These are phyloP conservation scores for Xeromyces bisporus DNA, from an alignment of 495 filamentous ascomycete species.

Conservation along the genomic window DNA sequence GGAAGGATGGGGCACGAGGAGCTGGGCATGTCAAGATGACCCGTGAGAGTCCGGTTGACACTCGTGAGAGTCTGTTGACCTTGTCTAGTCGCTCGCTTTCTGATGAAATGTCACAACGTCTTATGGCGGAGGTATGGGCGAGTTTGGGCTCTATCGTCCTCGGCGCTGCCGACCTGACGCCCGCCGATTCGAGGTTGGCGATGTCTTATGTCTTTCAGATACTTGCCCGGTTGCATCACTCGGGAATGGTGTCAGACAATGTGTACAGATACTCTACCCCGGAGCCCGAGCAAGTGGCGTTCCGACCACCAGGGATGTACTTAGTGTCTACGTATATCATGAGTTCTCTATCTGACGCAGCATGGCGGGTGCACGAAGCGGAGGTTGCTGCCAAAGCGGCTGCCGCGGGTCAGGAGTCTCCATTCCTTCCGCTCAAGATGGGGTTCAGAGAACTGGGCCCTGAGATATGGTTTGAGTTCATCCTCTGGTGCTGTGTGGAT, in stretches of 20 bases:
- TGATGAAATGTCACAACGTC: slow-evolving; percentile 7
- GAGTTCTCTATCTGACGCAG: slow-evolving; percentile 44
- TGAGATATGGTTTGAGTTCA: slow-evolving; percentile 48
- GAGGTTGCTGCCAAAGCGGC: slow-evolving; percentile 25
- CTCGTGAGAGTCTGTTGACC: slow-evolving; percentile 6
- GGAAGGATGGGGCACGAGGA: background rate
- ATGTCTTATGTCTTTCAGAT: slow-evolving; percentile 42
- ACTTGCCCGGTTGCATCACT: slow-evolving; percentile 43
- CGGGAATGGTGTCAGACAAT: slow-evolving; percentile 36
- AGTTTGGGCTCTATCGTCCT: slow-evolving; percentile 39
- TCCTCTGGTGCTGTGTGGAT: slow-evolving; percentile 51
- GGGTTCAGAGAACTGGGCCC: slow-evolving; percentile 35
- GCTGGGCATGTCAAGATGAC: background rate
- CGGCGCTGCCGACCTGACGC: slow-evolving; percentile 26
- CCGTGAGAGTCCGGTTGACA: background rate
- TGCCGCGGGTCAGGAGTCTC: slow-evolving; percentile 32
- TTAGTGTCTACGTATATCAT: slow-evolving; percentile 41
- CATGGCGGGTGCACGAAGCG: slow-evolving; percentile 36
- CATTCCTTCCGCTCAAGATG: slow-evolving; percentile 32
- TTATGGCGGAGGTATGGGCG: slow-evolving; percentile 14
- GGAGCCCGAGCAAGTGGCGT: slow-evolving; percentile 16
- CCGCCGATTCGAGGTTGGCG: slow-evolving; percentile 24
- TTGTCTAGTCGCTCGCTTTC: slow-evolving; percentile 13
- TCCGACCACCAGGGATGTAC: slow-evolving; percentile 42
- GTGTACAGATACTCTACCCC: slow-evolving; percentile 33